phyloP scores from a whole-genome alignment of 164 flowering plant genomes.

The Amborella trichopoda region DNA sequence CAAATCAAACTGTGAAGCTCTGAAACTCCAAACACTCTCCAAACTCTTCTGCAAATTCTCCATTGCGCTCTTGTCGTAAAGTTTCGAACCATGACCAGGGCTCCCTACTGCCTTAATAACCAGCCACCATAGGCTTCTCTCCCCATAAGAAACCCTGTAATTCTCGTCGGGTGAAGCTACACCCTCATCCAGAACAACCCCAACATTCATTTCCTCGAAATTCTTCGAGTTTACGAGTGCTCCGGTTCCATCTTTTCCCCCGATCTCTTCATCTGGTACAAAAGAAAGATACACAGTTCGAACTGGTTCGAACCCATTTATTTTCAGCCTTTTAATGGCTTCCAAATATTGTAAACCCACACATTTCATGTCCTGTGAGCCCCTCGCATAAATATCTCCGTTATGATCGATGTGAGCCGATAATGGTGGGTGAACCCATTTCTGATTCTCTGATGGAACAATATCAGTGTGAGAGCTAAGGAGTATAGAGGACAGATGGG shows the following conservation, averaged over 20 bases:
- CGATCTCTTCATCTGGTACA: constrained; percentile 93
- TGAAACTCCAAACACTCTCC: constrained; percentile 64
- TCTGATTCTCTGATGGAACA: constrained; percentile 58
- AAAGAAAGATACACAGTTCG: constrained; percentile 67
- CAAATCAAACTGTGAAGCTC: constrained; percentile 88
- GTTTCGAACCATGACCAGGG: constrained; percentile 94
- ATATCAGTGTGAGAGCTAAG: constrained; percentile 95
- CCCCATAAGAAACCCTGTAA: constrained; percentile 74
- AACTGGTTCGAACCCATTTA: constrained; percentile 46
- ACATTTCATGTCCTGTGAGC: constrained; percentile 99
- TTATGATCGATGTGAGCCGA: constrained; percentile 40
- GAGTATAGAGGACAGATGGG: constrained; percentile 51
- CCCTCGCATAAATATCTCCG: constrained; percentile 69
- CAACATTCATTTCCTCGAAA: constrained; percentile 66
- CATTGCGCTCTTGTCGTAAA: constrained; percentile 86
- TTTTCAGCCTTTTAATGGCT: constrained; percentile 61
- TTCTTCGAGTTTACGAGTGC: constrained; percentile 42
- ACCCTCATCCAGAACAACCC: constrained; percentile 85
- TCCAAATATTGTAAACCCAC: constrained; percentile 93
- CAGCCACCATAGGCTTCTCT: constrained; percentile 84
- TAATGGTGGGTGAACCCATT: constrained; percentile 79
- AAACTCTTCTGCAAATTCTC: constrained; percentile 88
- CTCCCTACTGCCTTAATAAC: constrained; percentile 78
- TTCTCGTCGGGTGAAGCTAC: constrained; percentile 63
- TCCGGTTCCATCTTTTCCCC: constrained; percentile 84